phyloP scores from a whole-genome alignment of 1,139 yeast species.

The Magnusiomyces sp. region DNA sequence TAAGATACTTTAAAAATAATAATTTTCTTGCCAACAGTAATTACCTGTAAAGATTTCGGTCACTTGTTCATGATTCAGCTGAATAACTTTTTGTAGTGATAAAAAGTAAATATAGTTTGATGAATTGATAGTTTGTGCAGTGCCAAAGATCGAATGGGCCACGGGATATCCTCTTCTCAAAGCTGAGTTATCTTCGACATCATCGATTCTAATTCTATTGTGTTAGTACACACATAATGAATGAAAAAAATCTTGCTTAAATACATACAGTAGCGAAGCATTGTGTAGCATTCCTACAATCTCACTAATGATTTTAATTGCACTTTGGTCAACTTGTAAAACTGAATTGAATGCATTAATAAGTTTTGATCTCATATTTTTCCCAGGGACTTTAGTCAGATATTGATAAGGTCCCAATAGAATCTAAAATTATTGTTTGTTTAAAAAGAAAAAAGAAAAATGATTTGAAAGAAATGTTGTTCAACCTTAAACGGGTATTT shows the following conservation, averaged over 20 bases:
- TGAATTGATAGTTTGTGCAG: slow-evolving; percentile 71
- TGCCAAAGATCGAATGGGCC: slow-evolving; percentile 69
- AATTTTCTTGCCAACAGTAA: slow-evolving; percentile 2
- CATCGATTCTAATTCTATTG: slow-evolving; percentile 45
- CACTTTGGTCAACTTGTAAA: slow-evolving; percentile 34
- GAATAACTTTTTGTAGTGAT: slow-evolving; percentile 47
- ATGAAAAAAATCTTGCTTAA: neutral
- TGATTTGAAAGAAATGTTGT: too few species aligned
- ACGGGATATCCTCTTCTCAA: slow-evolving; percentile 69
- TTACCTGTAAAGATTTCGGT: slow-evolving; percentile 20
- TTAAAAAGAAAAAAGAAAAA: neutral
- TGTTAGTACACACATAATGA: neutral
- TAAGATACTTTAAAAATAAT: too few species aligned
- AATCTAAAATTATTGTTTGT: slow-evolving; percentile 17
- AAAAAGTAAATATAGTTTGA: slow-evolving; percentile 76
- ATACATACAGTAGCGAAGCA: slow-evolving; percentile 43
- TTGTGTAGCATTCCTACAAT: slow-evolving; percentile 54
- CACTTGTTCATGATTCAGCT: slow-evolving; percentile 22
- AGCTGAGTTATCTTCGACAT: slow-evolving; percentile 70
- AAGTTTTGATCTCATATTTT: slow-evolving; percentile 44
- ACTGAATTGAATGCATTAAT: slow-evolving; percentile 44
- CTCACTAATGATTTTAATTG: slow-evolving; percentile 34
- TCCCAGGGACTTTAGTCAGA: slow-evolving; percentile 45
- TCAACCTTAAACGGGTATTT: too few species aligned
- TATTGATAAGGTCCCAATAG: slow-evolving; percentile 47